Evolutionary conservation across 2,329 filamentous ascomycete species (phyloP).

Genomic region (Aspergillus ruber): DNA sequence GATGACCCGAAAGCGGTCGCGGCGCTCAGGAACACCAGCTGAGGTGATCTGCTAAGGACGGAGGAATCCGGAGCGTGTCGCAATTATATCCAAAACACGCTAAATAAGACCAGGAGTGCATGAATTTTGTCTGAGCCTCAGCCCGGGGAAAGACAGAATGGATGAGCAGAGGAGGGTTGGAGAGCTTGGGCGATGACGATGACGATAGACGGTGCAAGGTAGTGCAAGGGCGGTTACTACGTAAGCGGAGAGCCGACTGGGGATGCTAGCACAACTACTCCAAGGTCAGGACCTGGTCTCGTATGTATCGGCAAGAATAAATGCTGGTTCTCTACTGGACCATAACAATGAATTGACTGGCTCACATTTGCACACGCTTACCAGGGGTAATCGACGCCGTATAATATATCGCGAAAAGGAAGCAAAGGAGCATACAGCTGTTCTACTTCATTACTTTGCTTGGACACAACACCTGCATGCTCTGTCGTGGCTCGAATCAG

Average conservation of each 20-base stretch:
- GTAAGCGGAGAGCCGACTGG: slow-evolving; percentile 1
- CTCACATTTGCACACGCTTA: too few species aligned
- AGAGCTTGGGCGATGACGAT: not conserved
- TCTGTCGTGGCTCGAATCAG: slow-evolving; percentile 1
- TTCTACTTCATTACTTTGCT: too few species aligned
- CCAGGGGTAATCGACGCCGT: too few species aligned
- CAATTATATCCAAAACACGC: not conserved
- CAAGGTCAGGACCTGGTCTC: too few species aligned
- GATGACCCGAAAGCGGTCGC: not conserved
- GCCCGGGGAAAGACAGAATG: not conserved
- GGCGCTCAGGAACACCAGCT: not conserved
- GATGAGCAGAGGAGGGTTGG: not conserved
- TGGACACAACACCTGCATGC: not conserved
- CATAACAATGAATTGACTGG: too few species aligned
- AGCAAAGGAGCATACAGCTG: too few species aligned
- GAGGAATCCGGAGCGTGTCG: not conserved
- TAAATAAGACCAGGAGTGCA: not conserved
- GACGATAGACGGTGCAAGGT: not conserved
- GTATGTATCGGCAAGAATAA: too few species aligned
- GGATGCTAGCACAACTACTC: too few species aligned
- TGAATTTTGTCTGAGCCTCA: not conserved
- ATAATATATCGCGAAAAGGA: too few species aligned
- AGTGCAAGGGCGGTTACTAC: not conserved
- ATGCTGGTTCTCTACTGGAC: too few species aligned
- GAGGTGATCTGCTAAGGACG: not conserved